Evolutionary conservation across 2,329 filamentous ascomycete species (phyloP), one percentile per base, ranked within the genome.

Genomic region (Pyricularia pennisetigena): DNA sequence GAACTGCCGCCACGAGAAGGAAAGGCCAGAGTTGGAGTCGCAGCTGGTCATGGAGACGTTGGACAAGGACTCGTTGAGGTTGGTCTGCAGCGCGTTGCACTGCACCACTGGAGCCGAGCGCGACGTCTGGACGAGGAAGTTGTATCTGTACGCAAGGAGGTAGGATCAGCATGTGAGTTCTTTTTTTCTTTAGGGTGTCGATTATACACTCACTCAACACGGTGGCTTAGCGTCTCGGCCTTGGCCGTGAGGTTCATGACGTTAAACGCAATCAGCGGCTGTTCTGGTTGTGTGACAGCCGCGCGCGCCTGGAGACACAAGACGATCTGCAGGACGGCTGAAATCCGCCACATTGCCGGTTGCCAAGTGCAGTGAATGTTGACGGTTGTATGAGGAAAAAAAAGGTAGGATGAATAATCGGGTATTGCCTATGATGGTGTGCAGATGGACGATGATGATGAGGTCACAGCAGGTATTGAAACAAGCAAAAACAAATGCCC

Each of bases 31-130:
- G n/a, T 20, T n/a, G 23, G 57, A 26, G 14, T 9, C 64, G 64
- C 64, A 66, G 32, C 23, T 28, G 23, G 64, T 66, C 64, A 23
- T 20, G 5, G 64, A 26, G 32, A 66, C 30, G 35, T 49, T 54
- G 64, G 23, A 7, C 32, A 66, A 3, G 4, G 64, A 66, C 64
- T 66, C 64, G 64, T 66, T 66, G 64, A 66, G 35, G 64, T 49
- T 54, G n/a, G 64, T 66, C 64, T 49, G 12, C 35, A 66, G 64
- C 1, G 64, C 23, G 32, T 28, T 54, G 35, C 64, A 66, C 24
- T 66, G 64, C 30, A 26, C 32, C 23, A 23, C 4, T 3, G 35
- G 32, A 9, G 35, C 35, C 26, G 64, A 35, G 16, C 10, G 12
- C 10, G 23, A n/a, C 35, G 35, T 35, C n/a, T 5, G n/a, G 35